phyloP scores from a whole-genome alignment of 1,284 basidiomycete species.

The Vanrija sp. region DNA sequence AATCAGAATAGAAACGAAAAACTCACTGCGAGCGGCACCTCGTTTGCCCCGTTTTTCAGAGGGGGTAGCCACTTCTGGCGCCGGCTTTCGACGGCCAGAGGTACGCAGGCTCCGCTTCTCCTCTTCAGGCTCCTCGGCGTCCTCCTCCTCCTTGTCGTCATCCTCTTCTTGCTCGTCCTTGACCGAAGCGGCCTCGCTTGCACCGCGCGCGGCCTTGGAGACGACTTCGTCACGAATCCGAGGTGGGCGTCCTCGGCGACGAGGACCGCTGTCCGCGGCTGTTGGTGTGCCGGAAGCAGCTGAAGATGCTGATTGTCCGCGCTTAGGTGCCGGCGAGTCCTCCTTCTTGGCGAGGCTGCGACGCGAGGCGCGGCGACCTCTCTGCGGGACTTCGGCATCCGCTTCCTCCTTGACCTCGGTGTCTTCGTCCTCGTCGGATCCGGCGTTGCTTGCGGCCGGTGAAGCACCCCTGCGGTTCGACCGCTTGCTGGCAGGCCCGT shows the following conservation, averaged over 20 bases:
- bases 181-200: constrained; percentile 26
- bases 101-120: constrained; percentile 24
- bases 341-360: constrained; percentile 9
- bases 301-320: constrained; percentile 30
- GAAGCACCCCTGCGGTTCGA: constrained; percentile 13
- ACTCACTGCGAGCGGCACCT: constrained; percentile 16
- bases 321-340: constrained; percentile 25
- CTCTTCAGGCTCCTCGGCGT: constrained; percentile 24
- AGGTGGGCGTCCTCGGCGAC: constrained; percentile 17
- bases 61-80: constrained; percentile 6
- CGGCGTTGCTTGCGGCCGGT: constrained; percentile 8
- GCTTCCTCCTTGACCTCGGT: constrained; percentile 10
- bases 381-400: constrained; percentile 11
- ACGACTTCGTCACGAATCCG: constrained; percentile 37
- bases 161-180: constrained; percentile 29
- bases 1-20: neutral
- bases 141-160: constrained; percentile 15
- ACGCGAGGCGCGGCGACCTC: constrained; percentile 23
- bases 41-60: constrained; percentile 13
- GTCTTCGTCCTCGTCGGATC: constrained; percentile 9
- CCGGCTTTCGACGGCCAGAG: constrained; percentile 20
- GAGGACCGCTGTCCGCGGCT: constrained; percentile 3
- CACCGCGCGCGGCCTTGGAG: constrained; percentile 30
- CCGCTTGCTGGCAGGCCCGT: constrained; percentile 25
- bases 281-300: constrained; percentile 26